Evolutionary conservation across 2,329 filamentous ascomycete species (phyloP).

Genomic region (Cladosporium sp.): DNA sequence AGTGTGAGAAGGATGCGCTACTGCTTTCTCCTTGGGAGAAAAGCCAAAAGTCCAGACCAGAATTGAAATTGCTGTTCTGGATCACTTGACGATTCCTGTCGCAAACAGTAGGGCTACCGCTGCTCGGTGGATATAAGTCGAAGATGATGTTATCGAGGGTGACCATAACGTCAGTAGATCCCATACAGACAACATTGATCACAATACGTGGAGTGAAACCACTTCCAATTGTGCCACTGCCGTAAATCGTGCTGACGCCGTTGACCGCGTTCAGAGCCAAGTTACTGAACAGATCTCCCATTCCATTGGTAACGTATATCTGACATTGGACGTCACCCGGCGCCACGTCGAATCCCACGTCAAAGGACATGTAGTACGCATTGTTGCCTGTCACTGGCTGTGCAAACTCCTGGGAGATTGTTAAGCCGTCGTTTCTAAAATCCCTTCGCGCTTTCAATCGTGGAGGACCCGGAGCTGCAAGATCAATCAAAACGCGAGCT

Average conservation of each 20-base stretch:
- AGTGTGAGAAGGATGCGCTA: background rate
- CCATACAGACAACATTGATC: background rate
- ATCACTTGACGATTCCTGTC: background rate
- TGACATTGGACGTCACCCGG: background rate
- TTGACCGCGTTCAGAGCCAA: background rate
- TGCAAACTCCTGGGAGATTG: background rate
- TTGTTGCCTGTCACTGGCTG: background rate
- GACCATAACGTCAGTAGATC: background rate
- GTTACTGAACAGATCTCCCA: background rate
- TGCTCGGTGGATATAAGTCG: background rate
- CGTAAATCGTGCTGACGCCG: background rate
- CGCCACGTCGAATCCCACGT: background rate
- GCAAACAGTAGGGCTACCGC: background rate
- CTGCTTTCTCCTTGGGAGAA: background rate
- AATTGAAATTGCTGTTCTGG: conserved; percentile 5
- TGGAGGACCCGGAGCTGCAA: background rate
- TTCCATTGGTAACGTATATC: background rate
- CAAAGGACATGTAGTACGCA: conserved; percentile 1
- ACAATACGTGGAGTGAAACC: background rate
- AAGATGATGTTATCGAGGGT: conserved; percentile 2
- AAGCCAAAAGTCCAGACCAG: background rate
- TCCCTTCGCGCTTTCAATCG: no score
- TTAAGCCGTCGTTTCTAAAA: no score
- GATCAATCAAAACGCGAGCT: background rate
- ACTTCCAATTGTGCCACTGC: background rate